A percentile compares a stretch with the other conserved stretches of the same genome.
Evolutionary conservation across 2,329 filamentous ascomycete species (phyloP).

Genomic region (Aspergillus tanneri): DNA sequence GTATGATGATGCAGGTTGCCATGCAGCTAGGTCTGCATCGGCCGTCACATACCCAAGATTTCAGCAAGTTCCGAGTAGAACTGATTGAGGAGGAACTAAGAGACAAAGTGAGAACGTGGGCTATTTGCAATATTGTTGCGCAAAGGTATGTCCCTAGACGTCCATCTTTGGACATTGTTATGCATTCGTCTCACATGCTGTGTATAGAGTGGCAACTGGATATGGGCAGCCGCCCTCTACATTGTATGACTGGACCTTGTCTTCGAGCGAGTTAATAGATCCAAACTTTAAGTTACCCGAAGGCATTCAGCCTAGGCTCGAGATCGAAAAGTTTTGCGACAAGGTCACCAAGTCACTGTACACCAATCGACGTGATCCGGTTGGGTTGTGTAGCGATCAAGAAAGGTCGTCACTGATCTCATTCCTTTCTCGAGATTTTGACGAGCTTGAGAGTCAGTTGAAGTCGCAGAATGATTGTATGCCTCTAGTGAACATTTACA

Average conservation of each 20-base stretch:
- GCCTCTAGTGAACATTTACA: conserved; percentile 9
- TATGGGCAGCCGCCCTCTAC: conserved; percentile 66
- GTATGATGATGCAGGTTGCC: conserved; percentile 67
- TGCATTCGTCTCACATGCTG: background rate
- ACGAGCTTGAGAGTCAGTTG: conserved; percentile 55
- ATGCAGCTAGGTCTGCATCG: conserved; percentile 66
- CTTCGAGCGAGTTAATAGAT: conserved; percentile 44
- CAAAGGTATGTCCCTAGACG: conserved; percentile 52
- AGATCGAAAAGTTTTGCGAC: conserved; percentile 60
- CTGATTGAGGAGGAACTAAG: conserved; percentile 62
- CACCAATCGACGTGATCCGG: conserved; percentile 55
- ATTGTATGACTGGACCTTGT: conserved; percentile 59
- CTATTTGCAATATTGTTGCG: conserved; percentile 66
- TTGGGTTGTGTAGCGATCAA: conserved; percentile 49
- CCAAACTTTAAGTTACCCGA: conserved; percentile 51
- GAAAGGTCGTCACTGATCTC: conserved; percentile 47
- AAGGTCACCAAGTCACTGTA: conserved; percentile 58
- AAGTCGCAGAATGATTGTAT: conserved; percentile 42
- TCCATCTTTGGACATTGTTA: background rate
- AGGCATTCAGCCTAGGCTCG: conserved; percentile 52
- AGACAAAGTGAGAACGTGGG: conserved; percentile 66
- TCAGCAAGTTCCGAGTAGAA: conserved; percentile 52
- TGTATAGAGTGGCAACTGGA: conserved; percentile 61
- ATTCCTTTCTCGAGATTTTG: conserved; percentile 48
- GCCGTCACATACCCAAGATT: conserved; percentile 61